Percentiles rank a stretch among this genome's conserved stretches.
phyloP scores from a whole-genome alignment of 176 grass and related monocot species.

The barley (Hordeum vulgare) region DNA sequence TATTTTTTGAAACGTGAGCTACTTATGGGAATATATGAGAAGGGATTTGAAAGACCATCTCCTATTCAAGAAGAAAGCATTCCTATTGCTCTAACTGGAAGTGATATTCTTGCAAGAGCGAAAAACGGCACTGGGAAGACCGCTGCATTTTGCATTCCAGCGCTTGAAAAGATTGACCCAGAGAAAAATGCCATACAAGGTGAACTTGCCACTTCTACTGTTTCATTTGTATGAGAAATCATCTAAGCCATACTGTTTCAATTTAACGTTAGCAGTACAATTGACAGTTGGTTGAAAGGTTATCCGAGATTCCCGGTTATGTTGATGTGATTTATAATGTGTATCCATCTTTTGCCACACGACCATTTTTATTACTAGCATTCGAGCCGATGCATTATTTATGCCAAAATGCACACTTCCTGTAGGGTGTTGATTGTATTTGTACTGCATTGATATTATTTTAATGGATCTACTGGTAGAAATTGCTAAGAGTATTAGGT shows the following conservation, averaged over 20 bases:
- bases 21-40: constrained; percentile 83
- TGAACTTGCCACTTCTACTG: neutral
- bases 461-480: neutral
- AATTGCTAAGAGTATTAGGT: neutral
- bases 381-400: neutral
- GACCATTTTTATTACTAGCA: neutral
- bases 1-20: constrained; percentile 77
- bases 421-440: neutral
- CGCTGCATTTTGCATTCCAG: constrained; percentile 70
- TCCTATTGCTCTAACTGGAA: constrained; percentile 70
- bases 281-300: neutral
- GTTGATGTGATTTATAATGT: neutral
- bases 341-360: neutral
- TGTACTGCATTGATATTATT: neutral
- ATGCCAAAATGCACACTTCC: neutral
- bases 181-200: constrained; percentile 57
- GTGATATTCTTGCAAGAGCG: constrained; percentile 70
- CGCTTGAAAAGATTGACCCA: constrained; percentile 70
- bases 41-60: constrained; percentile 75
- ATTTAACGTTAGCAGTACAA: neutral
- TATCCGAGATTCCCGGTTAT: neutral
- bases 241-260: neutral
- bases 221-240: neutral
- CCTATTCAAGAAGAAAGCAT: constrained; percentile 87
- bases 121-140: constrained; percentile 81